Evolutionary conservation across 2,329 filamentous ascomycete species (phyloP).

Genomic region (Ilyonectria destructans): DNA sequence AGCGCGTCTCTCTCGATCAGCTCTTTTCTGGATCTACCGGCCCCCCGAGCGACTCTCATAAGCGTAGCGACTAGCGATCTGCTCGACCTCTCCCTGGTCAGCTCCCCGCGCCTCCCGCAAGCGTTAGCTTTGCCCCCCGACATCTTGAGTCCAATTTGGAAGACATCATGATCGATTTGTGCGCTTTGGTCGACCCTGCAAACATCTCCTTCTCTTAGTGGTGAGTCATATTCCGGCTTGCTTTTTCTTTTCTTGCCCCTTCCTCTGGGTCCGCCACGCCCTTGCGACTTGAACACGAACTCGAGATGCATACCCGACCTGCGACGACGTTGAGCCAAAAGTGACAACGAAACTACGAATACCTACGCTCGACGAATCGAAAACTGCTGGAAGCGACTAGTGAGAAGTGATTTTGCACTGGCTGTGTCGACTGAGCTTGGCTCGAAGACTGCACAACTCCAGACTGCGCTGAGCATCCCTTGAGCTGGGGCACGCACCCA

Average conservation of each 20-base stretch:
- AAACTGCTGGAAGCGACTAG: neutral
- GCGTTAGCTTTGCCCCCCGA: conserved; percentile 43
- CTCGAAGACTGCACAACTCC: neutral
- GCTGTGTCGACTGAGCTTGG: neutral
- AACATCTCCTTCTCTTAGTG: conserved; percentile 59
- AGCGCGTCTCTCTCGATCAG: conserved; percentile 34
- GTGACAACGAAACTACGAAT: neutral
- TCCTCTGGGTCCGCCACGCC: conserved; percentile 14
- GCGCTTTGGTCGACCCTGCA: conserved; percentile 51
- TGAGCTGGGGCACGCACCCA: no score
- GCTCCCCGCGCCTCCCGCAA: conserved; percentile 42
- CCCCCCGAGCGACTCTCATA: conserved; percentile 16
- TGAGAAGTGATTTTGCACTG: neutral
- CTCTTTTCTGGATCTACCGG: conserved; percentile 35
- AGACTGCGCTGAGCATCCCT: conserved; percentile 2
- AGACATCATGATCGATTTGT: conserved; percentile 62
- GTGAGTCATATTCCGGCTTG: conserved; percentile 51
- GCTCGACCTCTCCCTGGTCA: conserved; percentile 29
- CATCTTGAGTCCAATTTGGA: conserved; percentile 45
- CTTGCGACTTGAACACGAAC: conserved; percentile 13
- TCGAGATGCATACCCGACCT: conserved; percentile 12
- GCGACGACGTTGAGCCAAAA: neutral
- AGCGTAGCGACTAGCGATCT: conserved; percentile 29
- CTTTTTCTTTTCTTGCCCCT: conserved; percentile 19
- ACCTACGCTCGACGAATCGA: neutral